A percentile compares a stretch with the other conserved stretches of the same genome.
Conservation (phyloP, 2,329 filamentous ascomycete species). For the Arthrocladium fulminans region DNA sequence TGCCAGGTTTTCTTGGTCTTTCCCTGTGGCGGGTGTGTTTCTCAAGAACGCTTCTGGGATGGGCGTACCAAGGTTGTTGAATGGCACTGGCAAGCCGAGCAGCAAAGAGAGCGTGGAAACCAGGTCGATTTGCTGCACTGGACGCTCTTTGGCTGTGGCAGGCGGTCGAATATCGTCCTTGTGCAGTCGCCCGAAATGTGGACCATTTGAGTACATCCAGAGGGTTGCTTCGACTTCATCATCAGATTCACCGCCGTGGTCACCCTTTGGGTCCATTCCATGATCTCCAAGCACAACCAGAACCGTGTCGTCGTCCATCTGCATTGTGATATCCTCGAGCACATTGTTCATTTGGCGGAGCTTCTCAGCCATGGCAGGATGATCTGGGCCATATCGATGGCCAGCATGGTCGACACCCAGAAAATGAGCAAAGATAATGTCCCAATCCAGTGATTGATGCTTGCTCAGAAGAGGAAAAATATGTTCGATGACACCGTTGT, state of each 20-base stretch:
- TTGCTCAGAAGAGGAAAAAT: conserved; percentile 71
- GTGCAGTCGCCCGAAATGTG: conserved; percentile 69
- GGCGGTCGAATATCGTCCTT: conserved; percentile 51
- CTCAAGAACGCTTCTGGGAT: conserved; percentile 83
- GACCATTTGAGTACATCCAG: conserved; percentile 95
- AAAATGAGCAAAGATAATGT: conserved; percentile 89
- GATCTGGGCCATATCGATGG: conserved; percentile 88
- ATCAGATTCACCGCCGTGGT: conserved; percentile 96
- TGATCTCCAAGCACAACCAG: conserved; percentile 98
- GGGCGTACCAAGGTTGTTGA: conserved; percentile 85
- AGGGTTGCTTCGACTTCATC: conserved; percentile 89
- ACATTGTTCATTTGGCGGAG: conserved; percentile 83
- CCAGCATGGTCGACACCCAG: conserved; percentile 95
- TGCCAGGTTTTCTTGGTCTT: conserved; percentile 66
- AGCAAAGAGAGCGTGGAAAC: conserved; percentile 85
- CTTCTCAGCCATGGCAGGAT: conserved; percentile 84
- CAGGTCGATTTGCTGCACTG: conserved; percentile 81
- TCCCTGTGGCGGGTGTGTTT: conserved; percentile 34
- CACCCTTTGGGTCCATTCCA: conserved; percentile 94
- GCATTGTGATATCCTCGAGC: conserved; percentile 59
- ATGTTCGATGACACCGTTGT: conserved; percentile 88
- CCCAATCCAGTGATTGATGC: conserved; percentile 64
- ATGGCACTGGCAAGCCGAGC: conserved; percentile 84
- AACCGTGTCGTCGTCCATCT: conserved; percentile 75
- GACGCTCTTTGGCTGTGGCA: conserved; percentile 65